These are phyloP conservation scores for Venturia aucupariae DNA, from an alignment of 2,329 filamentous ascomycete genomes.

Conservation along the genomic window DNA sequence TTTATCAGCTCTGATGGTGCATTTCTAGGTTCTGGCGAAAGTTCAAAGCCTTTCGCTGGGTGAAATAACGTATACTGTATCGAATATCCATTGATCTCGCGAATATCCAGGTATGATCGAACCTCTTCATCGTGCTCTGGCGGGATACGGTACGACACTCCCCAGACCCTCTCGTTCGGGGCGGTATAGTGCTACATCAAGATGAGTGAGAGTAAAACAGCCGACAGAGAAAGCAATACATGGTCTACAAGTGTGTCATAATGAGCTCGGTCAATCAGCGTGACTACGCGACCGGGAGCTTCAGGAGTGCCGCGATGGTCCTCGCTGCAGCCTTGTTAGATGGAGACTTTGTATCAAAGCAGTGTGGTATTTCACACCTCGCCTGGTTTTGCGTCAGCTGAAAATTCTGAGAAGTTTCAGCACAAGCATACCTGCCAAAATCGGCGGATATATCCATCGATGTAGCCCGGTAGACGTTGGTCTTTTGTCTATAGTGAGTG, in stretches of 20 bases:
- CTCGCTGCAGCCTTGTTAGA: slow-evolving; percentile 47
- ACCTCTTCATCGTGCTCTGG: slow-evolving; percentile 67
- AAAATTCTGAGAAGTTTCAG: not conserved
- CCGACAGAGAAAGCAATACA: slow-evolving; percentile 28
- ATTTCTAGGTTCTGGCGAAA: slow-evolving; percentile 21
- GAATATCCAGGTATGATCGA: slow-evolving; percentile 82
- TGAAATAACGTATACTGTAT: slow-evolving; percentile 87
- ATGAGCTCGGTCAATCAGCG: slow-evolving; percentile 73
- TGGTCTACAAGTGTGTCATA: slow-evolving; percentile 69
- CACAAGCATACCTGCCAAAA: slow-evolving; percentile 88
- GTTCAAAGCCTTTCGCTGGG: slow-evolving; percentile 35
- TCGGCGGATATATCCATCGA: slow-evolving; percentile 83
- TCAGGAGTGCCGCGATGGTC: slow-evolving; percentile 90
- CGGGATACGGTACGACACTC: slow-evolving; percentile 80
- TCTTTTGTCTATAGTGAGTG: slow-evolving; percentile 43
- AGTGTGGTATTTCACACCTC: slow-evolving; percentile 19
- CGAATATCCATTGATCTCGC: slow-evolving; percentile 94
- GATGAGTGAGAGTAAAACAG: slow-evolving; percentile 2
- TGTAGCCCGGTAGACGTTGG: slow-evolving; percentile 75
- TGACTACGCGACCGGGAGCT: slow-evolving; percentile 83
- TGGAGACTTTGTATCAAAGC: no score
- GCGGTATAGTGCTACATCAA: slow-evolving; percentile 41
- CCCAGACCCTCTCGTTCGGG: slow-evolving; percentile 63
- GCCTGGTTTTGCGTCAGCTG: slow-evolving; percentile 20
- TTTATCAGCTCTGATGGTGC: slow-evolving; percentile 28